Base-by-base conservation (phyloP, 768 basidiomycete species). In the Crucibulum laeve region DNA sequence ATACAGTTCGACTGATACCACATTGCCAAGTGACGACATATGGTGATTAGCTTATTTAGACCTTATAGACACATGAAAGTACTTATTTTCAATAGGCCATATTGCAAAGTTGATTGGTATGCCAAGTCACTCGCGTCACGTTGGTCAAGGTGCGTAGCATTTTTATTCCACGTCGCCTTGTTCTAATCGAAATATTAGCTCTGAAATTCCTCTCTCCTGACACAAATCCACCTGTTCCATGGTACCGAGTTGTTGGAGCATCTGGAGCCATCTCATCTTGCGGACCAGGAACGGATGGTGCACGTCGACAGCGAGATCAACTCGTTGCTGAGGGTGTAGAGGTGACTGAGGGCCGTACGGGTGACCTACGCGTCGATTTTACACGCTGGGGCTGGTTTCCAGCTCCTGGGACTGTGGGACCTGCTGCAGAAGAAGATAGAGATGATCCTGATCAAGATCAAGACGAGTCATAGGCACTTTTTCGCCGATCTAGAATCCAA, bases 321-420 rank as follows among this genome's bases (percentile, higher is more conserved):
- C 73, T 96, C 11, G 78, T 82, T 45, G 82, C 78, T 0, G 92
- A 94, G 60, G 90, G 87, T 3, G 76, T 94, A n/a, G 80, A 87
- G 40, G 90, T 94, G 15, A 70, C 56, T 2, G 65, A 62, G 2
- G 73, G 79, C 15, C 68, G 74, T 50, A 73, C 68, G 8, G 84
- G 77, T 22, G 81, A 76, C 38, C 61, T 77, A 54, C 73, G 74
- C 37, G 74, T 92, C 3, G 70, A 84, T 60, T 59, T 87, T 25
- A 50, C 57, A 4, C 56, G 49, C 8, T 86, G 66, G 59, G 86
- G 85, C 5, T 88, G 86, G 86, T 87, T 87, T 53, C 85, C 85
- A 25, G 54, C 49, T 11, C 40, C 52, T 4, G 40, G 40, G 15
- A 51, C 50, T 32, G 21, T 52, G 22, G 44, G 34, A 25, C 46